phyloP scores from a whole-genome alignment of 2,329 filamentous ascomycete genomes.

The Penicillium polonicum region DNA sequence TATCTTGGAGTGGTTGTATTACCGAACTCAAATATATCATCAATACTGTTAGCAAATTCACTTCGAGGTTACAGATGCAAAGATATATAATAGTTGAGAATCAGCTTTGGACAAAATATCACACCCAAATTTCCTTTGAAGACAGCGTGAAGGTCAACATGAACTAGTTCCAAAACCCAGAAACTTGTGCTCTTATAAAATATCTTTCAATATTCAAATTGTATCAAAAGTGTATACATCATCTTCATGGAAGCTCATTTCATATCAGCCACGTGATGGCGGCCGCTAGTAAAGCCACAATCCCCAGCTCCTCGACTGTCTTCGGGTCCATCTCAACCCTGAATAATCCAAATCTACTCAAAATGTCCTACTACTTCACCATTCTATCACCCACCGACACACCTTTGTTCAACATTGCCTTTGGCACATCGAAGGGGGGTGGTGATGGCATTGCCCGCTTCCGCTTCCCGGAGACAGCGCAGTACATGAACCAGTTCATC shows the following conservation, averaged over 20 bases:
- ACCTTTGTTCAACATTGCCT: constrained; percentile 94
- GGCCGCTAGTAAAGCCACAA: constrained; percentile 7
- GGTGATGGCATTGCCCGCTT: constrained; percentile 91
- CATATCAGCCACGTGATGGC: constrained; percentile 21
- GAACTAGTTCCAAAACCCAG: not conserved
- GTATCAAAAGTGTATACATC: not conserved
- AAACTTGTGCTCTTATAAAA: fast-evolving
- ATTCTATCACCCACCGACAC: constrained; percentile 95
- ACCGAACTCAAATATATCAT: not conserved
- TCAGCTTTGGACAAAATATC: not conserved
- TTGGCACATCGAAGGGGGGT: constrained; percentile 93
- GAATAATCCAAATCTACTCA: constrained; percentile 22
- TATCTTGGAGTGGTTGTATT: fast-evolving
- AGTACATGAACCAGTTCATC: constrained; percentile 96
- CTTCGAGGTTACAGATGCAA: not conserved
- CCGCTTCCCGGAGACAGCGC: constrained; percentile 81
- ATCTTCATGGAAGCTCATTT: not conserved
- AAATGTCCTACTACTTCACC: constrained; percentile 98
- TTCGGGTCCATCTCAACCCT: not conserved
- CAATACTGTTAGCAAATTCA: not conserved
- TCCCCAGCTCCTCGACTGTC: constrained; percentile 5
- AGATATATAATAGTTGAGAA: not conserved
- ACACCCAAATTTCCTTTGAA: not conserved
- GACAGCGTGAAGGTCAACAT: not conserved
- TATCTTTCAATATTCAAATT: not conserved